Conservation (phyloP, 225 moss, liverwort and hornwort species). For the Marchantia polymorpha region DNA sequence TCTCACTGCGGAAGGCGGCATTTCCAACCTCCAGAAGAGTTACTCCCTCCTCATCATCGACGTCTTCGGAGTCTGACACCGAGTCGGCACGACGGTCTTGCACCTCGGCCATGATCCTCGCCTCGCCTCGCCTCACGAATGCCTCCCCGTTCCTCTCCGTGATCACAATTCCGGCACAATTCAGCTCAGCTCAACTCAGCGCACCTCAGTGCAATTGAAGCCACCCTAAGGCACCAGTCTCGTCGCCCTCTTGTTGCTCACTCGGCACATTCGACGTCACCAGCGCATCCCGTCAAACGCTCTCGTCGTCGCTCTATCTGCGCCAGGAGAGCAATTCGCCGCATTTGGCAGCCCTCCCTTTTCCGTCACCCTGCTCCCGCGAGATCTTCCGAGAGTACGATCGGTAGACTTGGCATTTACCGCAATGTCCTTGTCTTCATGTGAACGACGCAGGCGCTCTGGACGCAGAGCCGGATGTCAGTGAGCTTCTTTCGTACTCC, state of each 20-base stretch:
- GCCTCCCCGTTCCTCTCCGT: not conserved
- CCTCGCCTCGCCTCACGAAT: not conserved
- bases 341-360: not conserved
- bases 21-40: conserved; percentile 46
- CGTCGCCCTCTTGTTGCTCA: not conserved
- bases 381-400: not conserved
- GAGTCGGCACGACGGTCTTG: not conserved
- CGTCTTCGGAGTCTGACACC: conserved; percentile 16
- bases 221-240: not conserved
- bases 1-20: conserved; percentile 55
- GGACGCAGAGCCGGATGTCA: not conserved
- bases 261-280: not conserved
- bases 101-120: conserved; percentile 4
- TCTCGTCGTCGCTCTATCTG: not conserved
- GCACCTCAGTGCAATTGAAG: not conserved
- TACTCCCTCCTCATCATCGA: conserved; percentile 32
- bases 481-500: not conserved
- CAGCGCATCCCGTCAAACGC: too few relatives aligned
- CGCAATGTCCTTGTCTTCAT: not conserved
- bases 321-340: not conserved
- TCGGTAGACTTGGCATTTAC: not conserved
- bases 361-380: not conserved
- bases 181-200: not conserved
- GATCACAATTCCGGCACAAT: not conserved
- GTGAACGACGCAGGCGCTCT: not conserved